These are phyloP conservation scores for Amylocystis lapponica DNA, from an alignment of 768 basidiomycete species.

Conservation along the genomic window DNA sequence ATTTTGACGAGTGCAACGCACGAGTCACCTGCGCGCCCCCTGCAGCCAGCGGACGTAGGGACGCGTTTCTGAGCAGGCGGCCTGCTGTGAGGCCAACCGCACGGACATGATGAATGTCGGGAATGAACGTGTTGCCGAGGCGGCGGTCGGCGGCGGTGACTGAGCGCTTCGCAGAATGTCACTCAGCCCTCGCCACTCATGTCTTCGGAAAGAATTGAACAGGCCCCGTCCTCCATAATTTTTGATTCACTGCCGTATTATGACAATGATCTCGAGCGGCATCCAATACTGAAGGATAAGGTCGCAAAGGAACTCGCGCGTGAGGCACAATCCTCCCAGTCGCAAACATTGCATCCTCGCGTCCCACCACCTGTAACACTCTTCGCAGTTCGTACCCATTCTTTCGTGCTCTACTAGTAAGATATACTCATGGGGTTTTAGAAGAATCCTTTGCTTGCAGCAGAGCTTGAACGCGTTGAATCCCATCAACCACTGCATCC, in stretches of 20 bases:
- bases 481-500: slow-evolving; percentile 56
- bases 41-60: slow-evolving; percentile 28
- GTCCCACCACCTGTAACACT: slow-evolving; percentile 61
- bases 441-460: slow-evolving; percentile 65
- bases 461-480: slow-evolving; percentile 73
- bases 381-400: slow-evolving; percentile 55
- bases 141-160: too few relatives aligned
- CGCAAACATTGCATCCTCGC: slow-evolving; percentile 57
- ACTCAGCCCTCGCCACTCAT: too few relatives aligned
- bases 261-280: slow-evolving; percentile 84
- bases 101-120: slow-evolving; percentile 40
- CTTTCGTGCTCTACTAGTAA: too few relatives aligned
- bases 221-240: slow-evolving; percentile 39
- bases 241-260: slow-evolving; percentile 93
- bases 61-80: slow-evolving; percentile 36
- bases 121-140: too few relatives aligned
- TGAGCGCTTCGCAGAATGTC: too few relatives aligned
- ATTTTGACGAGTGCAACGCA: slow-evolving; percentile 33
- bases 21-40: slow-evolving; percentile 28
- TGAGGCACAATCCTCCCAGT: slow-evolving; percentile 50
- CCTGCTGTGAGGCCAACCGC: slow-evolving; percentile 39
- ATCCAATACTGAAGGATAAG: slow-evolving; percentile 63
- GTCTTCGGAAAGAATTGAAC: too few relatives aligned
- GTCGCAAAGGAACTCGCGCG: slow-evolving; percentile 73
- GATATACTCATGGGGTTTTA: slow-evolving; percentile 22